Base-by-base conservation (phyloP, 176 grass and related monocot species). In the Musa itinerans region DNA sequence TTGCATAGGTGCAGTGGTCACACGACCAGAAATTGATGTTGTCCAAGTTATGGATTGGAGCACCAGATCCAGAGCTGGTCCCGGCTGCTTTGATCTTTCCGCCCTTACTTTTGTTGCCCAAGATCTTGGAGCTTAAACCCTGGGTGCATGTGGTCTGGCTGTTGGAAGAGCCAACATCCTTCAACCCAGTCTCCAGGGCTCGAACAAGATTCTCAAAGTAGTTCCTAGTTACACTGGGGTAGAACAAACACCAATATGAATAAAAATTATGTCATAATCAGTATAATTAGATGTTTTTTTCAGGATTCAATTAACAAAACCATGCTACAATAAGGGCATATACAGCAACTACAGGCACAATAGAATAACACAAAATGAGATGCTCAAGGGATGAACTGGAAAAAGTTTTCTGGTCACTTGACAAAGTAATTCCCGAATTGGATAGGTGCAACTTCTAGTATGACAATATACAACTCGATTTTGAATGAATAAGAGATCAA, bases 131-230 rank as follows among this genome's bases (percentile, higher is more conserved):
- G 65, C 48, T 54, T n/a, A 69, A 73, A 71, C 14, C 65, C 56
- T 65, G 26, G 27, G 53, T 92, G 43, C 82, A 83, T 76, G 74
- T 80, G 77, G 85, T 55, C 20, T 74, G 68, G 24, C 65, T 52
- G 74, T 78, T 85, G 26, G 66, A 61, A 17, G 87, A 78, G 57
- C 53, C 66, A 0, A 97, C 88, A 75, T 97, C 94, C 78, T 91
- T 84, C 82, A 97, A 52, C 19, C 94, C 94, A 73, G 55, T 87
- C 67, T 93, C 94, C 12, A 97, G 79, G 76, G 87, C 94, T 85
- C 80, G 79, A 43, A 97, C 94, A 78, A 97, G 90, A 75, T 97
- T 97, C 84, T 97, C 90, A 85, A 97, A 97, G 68, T 93, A 97
- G 73, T 85, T 91, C 57, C 82, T 77, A 21, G 94, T 97, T 25